Conservation (phyloP, 1,284 basidiomycete species). For the Moesziomyces sp. region DNA sequence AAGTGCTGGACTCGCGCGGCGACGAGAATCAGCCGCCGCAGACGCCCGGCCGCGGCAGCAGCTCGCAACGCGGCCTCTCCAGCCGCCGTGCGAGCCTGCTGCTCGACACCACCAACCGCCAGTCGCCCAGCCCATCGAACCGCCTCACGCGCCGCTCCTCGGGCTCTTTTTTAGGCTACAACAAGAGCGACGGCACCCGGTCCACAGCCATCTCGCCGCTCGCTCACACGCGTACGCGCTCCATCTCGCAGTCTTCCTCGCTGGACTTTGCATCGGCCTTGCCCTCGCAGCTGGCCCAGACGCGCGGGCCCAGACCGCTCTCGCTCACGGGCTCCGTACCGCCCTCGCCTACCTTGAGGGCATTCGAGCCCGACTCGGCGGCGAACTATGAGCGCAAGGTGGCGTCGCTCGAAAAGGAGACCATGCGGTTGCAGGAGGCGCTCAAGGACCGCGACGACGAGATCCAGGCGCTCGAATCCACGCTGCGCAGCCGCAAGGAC, state of each 20-base stretch:
- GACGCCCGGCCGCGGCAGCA: constrained; percentile 18
- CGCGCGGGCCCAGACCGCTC: constrained; percentile 47
- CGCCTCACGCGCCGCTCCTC: constrained; percentile 52
- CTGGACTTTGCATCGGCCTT: constrained; percentile 49
- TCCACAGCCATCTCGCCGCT: constrained; percentile 31
- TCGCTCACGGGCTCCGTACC: constrained; percentile 53
- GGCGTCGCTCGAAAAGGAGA: constrained; percentile 58
- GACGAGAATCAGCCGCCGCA: constrained; percentile 28
- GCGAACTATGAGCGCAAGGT: constrained; percentile 60
- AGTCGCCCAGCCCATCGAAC: constrained; percentile 25
- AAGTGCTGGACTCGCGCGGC: constrained; percentile 48
- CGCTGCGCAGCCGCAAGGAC: constrained; percentile 17
- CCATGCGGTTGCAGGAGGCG: constrained; percentile 54
- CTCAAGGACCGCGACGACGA: constrained; percentile 62
- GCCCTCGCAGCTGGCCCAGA: constrained; percentile 33
- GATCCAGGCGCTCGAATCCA: constrained; percentile 43
- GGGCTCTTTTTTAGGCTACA: constrained; percentile 64
- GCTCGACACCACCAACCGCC: constrained; percentile 48
- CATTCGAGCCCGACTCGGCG: constrained; percentile 47
- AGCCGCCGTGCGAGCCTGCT: constrained; percentile 50
- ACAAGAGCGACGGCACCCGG: constrained; percentile 52
- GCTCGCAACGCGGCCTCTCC: constrained; percentile 18
- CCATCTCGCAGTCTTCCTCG: constrained; percentile 61
- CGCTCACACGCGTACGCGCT: constrained; percentile 46
- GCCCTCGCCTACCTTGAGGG: constrained; percentile 52